These are phyloP conservation scores for Cymbopogon citratus DNA, from an alignment of 176 grass and related monocot genomes.

Conservation along the genomic window DNA sequence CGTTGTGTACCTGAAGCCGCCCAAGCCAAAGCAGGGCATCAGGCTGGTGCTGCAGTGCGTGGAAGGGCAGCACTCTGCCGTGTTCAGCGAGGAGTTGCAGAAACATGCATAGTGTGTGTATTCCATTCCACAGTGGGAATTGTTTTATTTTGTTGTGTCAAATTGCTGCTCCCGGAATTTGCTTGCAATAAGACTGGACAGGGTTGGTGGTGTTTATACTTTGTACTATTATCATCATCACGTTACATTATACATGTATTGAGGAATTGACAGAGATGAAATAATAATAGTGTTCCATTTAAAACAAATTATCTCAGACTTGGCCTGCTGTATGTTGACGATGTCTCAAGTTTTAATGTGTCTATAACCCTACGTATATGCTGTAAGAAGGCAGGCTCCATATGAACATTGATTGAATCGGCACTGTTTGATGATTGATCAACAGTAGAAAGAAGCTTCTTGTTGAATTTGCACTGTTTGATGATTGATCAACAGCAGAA, in stretches of 20 bases:
- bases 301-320: not conserved
- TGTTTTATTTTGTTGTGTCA: constrained; percentile 22
- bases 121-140: not conserved
- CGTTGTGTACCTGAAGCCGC: constrained; percentile 55
- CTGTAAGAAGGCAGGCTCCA: not conserved
- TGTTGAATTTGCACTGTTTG: not conserved
- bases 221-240: constrained; percentile 11
- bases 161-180: constrained; percentile 6
- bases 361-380: too few relatives aligned
- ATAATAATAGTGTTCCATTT: constrained; percentile 4
- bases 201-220: constrained; percentile 20
- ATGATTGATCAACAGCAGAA: not conserved
- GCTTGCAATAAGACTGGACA: constrained; percentile 27
- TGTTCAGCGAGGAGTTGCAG: constrained; percentile 46
- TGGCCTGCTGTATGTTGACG: not conserved
- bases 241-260: constrained; percentile 23
- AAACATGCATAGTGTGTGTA: constrained; percentile 42
- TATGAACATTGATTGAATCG: not conserved
- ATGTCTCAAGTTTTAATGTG: not conserved
- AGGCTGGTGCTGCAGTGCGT: constrained; percentile 68
- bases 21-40: constrained; percentile 60
- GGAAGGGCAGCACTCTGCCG: constrained; percentile 40
- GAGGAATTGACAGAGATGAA: constrained; percentile 18
- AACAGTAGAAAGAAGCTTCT: too few relatives aligned
- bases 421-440: too few relatives aligned